A percentile compares a stretch with the other conserved stretches of the same genome.
phyloP scores from a whole-genome alignment of 768 basidiomycete genomes.

The Polyporus arcularius region DNA sequence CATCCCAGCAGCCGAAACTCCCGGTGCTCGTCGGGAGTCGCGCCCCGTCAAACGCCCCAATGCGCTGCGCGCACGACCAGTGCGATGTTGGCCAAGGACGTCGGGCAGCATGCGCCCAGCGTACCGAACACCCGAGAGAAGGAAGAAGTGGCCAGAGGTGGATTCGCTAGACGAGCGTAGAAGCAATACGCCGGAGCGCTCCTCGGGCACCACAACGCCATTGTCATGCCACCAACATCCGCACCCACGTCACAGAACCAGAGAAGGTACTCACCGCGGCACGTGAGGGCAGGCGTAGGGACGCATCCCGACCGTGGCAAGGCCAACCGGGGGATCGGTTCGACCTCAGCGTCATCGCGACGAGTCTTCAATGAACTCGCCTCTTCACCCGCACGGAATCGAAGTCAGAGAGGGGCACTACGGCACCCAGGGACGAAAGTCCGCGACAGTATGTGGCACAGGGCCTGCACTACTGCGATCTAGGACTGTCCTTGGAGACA shows the following conservation, averaged over 20 bases:
- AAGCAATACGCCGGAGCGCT: not conserved
- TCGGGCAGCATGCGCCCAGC: not conserved
- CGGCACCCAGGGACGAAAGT: not conserved
- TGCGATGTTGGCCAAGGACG: not conserved
- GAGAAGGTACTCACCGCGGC: not conserved
- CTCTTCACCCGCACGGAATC: not conserved
- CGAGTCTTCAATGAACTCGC: too few species aligned
- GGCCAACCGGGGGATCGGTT: too few species aligned
- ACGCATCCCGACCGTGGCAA: too few species aligned
- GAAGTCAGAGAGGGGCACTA: not conserved
- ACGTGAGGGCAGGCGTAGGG: too few species aligned
- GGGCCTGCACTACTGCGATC: not conserved
- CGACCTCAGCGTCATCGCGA: not conserved
- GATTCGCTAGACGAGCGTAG: not conserved
- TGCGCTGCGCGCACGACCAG: not conserved
- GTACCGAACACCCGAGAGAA: too few species aligned
- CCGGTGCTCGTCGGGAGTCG: not conserved
- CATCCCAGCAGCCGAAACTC: constrained; percentile 9
- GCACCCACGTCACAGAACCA: not conserved
- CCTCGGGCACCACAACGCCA: not conserved
- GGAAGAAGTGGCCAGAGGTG: not conserved
- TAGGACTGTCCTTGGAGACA: not conserved
- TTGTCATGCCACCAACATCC: not conserved
- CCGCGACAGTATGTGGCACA: not conserved
- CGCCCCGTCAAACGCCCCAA: not conserved